phyloP scores from a whole-genome alignment of 495 filamentous ascomycete genomes.

The Parathielavia appendiculata region DNA sequence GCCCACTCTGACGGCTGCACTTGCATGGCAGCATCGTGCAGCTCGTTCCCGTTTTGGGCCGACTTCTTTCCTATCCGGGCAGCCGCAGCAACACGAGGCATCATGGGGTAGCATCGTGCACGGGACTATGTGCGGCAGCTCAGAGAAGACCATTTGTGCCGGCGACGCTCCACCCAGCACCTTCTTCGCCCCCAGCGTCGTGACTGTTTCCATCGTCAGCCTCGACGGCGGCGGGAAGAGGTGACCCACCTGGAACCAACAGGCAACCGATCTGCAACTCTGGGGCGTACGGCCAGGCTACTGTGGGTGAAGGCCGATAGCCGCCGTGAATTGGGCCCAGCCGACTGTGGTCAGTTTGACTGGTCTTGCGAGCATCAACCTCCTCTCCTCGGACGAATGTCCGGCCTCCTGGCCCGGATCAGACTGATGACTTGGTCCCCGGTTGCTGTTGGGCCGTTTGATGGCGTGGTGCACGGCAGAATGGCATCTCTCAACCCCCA shows the following conservation, averaged over 20 bases:
- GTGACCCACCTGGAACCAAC: slow-evolving; percentile 14
- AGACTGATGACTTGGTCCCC: too few relatives aligned
- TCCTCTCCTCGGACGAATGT: slow-evolving; percentile 1
- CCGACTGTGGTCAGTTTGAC: background rate
- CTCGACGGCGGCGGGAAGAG: background rate
- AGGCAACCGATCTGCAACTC: background rate
- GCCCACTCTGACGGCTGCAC: slow-evolving; percentile 5
- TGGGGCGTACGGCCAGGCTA: background rate
- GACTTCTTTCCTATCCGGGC: slow-evolving; percentile 12
- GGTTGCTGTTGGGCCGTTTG: background rate
- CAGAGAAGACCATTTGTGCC: slow-evolving; percentile 2
- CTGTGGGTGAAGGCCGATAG: slow-evolving; percentile 1
- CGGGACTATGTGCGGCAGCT: slow-evolving; percentile 5
- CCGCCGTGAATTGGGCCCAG: slow-evolving; percentile 1
- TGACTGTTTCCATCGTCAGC: background rate
- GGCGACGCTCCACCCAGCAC: background rate
- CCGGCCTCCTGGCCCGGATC: slow-evolving; percentile 1
- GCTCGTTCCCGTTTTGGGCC: slow-evolving; percentile 10
- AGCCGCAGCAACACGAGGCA: slow-evolving; percentile 5
- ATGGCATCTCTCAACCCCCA: background rate
- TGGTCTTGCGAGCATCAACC: background rate
- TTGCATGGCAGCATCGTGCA: slow-evolving; percentile 2
- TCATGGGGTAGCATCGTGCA: slow-evolving; percentile 18
- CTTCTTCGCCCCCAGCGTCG: background rate
- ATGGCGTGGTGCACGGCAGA: background rate